A percentile compares a stretch with the other conserved stretches of the same genome.
Evolutionary conservation across 2,329 filamentous ascomycete genomes (phyloP).

Genomic region (Sporothrix euskadiensis): DNA sequence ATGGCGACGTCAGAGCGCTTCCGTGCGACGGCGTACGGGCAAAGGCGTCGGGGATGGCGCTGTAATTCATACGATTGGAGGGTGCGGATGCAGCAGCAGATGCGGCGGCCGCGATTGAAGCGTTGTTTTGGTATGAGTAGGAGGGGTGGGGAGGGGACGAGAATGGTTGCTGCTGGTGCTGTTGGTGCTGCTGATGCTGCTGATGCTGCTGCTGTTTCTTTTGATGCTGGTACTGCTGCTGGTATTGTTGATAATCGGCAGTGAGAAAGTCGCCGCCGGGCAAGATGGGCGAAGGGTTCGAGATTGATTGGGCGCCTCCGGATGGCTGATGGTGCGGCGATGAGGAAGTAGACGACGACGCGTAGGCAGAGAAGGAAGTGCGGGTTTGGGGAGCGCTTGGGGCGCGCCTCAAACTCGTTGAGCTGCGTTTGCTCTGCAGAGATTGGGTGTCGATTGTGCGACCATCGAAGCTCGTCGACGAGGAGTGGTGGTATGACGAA

Average conservation of each 20-base stretch:
- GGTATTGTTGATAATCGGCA: constrained; percentile 40
- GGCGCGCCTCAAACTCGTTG: constrained; percentile 61
- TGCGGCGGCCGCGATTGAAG: constrained; percentile 27
- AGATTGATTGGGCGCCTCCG: constrained; percentile 35
- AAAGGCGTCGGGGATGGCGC: constrained; percentile 35
- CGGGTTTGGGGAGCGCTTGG: constrained; percentile 59
- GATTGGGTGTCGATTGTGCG: constrained; percentile 55
- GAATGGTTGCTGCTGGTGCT: constrained; percentile 22
- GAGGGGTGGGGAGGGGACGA: constrained; percentile 22
- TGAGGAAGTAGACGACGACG: constrained; percentile 47
- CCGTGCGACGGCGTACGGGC: constrained; percentile 36
- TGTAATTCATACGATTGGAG: constrained; percentile 30
- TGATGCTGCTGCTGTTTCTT: constrained; percentile 10
- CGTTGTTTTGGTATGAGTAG: constrained; percentile 13
- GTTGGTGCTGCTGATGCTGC: constrained; percentile 32
- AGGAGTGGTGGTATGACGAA: constrained; percentile 50
- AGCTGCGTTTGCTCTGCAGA: constrained; percentile 64
- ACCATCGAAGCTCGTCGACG: constrained; percentile 55
- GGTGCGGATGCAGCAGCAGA: constrained; percentile 26
- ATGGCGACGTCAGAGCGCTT: constrained; percentile 47
- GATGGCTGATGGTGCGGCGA: constrained; percentile 51
- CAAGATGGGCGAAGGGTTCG: constrained; percentile 49
- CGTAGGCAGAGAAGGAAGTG: constrained; percentile 50
- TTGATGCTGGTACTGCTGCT: constrained; percentile 10
- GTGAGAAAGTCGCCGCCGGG: constrained; percentile 49